Conservation (phyloP, 331 rosid genomes). For the Ulmus americana region DNA sequence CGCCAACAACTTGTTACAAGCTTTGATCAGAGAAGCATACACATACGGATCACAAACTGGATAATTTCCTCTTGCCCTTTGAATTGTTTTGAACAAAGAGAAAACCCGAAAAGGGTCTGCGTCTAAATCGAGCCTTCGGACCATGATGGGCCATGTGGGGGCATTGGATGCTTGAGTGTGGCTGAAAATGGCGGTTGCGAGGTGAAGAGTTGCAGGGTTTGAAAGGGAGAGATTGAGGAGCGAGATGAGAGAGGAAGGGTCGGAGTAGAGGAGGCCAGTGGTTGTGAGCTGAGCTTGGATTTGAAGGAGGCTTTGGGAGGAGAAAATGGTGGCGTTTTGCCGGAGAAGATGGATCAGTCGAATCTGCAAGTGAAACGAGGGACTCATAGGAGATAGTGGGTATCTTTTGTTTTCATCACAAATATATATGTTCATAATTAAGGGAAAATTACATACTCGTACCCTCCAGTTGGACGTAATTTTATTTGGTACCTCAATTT, state of each 20-base stretch:
- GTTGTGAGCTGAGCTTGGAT: slow-evolving; percentile 27
- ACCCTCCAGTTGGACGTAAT: too few species aligned
- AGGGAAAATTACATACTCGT: too few species aligned
- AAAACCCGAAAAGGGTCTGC: slow-evolving; percentile 19
- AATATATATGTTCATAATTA: too few species aligned
- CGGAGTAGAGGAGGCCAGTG: slow-evolving; percentile 19
- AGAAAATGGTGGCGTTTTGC: slow-evolving; percentile 10
- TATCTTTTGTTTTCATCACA: too few species aligned
- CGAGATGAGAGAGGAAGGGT: slow-evolving; percentile 11
- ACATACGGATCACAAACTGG: slow-evolving; percentile 21
- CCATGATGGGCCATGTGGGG: slow-evolving; percentile 21
- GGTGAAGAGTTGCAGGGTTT: slow-evolving; percentile 8
- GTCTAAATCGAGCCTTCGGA: slow-evolving; percentile 15
- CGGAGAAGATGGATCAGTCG: slow-evolving; percentile 17
- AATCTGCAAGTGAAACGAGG: slow-evolving; percentile 6
- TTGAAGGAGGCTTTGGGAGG: slow-evolving; percentile 18
- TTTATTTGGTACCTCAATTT: too few species aligned
- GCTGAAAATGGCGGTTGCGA: slow-evolving; percentile 21
- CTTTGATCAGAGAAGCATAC: slow-evolving; percentile 21
- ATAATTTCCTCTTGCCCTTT: slow-evolving; percentile 10
- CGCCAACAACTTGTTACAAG: slow-evolving; percentile 14
- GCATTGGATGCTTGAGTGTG: slow-evolving; percentile 11
- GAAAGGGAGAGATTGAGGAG: slow-evolving; percentile 18
- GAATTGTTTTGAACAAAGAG: slow-evolving; percentile 15
- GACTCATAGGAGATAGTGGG: not conserved